These are phyloP conservation scores for Plicaturopsis crispa DNA, from an alignment of 768 basidiomycete species.

Conservation along the genomic window DNA sequence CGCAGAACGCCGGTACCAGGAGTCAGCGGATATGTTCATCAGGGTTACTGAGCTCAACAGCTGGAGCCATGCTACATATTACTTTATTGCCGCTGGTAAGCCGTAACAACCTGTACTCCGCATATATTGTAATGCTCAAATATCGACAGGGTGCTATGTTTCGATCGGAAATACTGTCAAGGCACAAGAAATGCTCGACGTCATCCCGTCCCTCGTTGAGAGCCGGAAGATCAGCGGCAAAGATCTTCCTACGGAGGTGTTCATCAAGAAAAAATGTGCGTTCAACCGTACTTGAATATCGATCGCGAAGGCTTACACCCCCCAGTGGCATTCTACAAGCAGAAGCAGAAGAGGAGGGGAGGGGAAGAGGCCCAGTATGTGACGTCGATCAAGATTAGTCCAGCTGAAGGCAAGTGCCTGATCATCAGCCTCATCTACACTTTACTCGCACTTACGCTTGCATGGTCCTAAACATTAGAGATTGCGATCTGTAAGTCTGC, in stretches of 20 bases:
- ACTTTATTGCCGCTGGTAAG: constrained; percentile 64
- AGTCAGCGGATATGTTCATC: constrained; percentile 62
- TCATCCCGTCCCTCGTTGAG: constrained; percentile 50
- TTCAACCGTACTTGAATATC: constrained; percentile 5
- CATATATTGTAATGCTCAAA: constrained; percentile 1
- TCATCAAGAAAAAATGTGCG: constrained; percentile 72
- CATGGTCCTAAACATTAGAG: constrained; percentile 34
- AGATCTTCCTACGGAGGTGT: constrained; percentile 67
- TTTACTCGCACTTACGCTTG: background rate
- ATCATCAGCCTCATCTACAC: background rate
- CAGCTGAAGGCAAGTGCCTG: constrained; percentile 54
- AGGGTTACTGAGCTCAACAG: constrained; percentile 58
- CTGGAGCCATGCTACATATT: constrained; percentile 79
- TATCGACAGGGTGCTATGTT: constrained; percentile 48
- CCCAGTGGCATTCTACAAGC: constrained; percentile 67
- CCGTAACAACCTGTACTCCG: background rate
- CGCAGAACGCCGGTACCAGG: constrained; percentile 53
- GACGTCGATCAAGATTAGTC: constrained; percentile 53
- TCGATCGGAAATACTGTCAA: constrained; percentile 46
- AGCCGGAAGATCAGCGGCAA: constrained; percentile 59
- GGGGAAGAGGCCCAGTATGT: constrained; percentile 45
- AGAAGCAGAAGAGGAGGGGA: constrained; percentile 51
- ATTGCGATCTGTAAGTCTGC: constrained; percentile 55
- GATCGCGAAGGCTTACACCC: background rate
- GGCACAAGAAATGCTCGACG: constrained; percentile 55